Evolutionary conservation across 2,329 filamentous ascomycete species (phyloP).

Genomic region (Paradendryphiella salina): DNA sequence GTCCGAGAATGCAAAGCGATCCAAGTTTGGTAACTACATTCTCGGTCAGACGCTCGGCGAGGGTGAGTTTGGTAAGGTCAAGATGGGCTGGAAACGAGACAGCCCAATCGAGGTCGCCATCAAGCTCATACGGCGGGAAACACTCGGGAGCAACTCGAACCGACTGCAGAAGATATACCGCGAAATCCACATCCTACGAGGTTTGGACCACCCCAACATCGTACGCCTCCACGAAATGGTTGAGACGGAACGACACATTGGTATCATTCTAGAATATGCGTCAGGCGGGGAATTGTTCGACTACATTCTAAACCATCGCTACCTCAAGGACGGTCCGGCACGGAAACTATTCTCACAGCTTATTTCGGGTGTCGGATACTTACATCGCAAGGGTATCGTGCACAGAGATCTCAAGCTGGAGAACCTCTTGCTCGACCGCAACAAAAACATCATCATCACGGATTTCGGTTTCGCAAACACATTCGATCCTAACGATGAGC

Average conservation of each 20-base stretch:
- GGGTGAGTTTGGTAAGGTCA: constrained; percentile 98
- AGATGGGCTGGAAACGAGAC: constrained; percentile 96
- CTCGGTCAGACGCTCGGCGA: constrained; percentile 95
- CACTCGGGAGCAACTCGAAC: constrained; percentile 82
- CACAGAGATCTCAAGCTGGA: constrained; percentile 96
- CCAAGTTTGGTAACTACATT: constrained; percentile 93
- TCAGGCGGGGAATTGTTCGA: constrained; percentile 98
- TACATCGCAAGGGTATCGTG: constrained; percentile 98
- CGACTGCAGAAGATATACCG: constrained; percentile 95
- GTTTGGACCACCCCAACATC: constrained; percentile 93
- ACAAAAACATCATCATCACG: constrained; percentile 98
- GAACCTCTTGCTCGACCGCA: constrained; percentile 90
- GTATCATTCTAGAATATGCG: constrained; percentile 97
- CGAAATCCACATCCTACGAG: constrained; percentile 87
- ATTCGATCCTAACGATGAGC: constrained; percentile 85
- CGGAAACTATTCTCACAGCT: constrained; percentile 92
- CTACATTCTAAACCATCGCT: constrained; percentile 95
- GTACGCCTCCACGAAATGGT: constrained; percentile 98
- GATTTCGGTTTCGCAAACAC: constrained; percentile 99
- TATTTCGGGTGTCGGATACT: constrained; percentile 92
- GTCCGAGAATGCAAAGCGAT: constrained; percentile 65
- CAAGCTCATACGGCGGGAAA: constrained; percentile 94
- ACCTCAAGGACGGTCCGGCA: constrained; percentile 90
- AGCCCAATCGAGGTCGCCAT: constrained; percentile 92
- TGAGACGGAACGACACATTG: constrained; percentile 94